phyloP scores from a whole-genome alignment of 2,329 filamentous ascomycete genomes.

The Talaromyces sp. region DNA sequence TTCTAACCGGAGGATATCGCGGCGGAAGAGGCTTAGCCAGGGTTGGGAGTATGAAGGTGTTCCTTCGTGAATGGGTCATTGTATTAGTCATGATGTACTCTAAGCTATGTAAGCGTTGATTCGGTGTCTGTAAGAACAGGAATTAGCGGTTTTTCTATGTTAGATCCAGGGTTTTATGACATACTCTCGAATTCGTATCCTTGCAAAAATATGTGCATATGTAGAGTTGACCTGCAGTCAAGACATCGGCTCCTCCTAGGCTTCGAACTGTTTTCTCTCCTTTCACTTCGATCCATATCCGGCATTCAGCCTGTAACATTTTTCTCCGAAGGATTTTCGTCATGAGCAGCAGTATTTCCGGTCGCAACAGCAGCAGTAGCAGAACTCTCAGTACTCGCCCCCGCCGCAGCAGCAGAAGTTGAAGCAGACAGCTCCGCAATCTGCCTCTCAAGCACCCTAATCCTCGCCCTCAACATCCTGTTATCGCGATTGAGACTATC shows the following conservation, averaged over 20 bases:
- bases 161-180: background rate
- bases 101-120: background rate
- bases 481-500: slow-evolving; percentile 47
- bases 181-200: background rate
- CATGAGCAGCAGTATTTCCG: background rate
- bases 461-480: slow-evolving; percentile 46
- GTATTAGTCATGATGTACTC: background rate
- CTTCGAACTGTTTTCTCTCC: background rate
- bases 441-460: slow-evolving; percentile 42
- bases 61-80: slow-evolving; percentile 40
- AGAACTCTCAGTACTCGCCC: background rate
- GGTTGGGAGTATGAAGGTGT: slow-evolving; percentile 68
- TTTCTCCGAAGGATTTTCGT: background rate
- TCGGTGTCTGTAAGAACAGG: background rate
- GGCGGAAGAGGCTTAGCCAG: slow-evolving; percentile 48
- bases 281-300: background rate
- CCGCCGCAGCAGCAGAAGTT: background rate
- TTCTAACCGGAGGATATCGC: slow-evolving; percentile 54
- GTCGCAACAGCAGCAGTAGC: background rate
- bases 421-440: slow-evolving; percentile 13
- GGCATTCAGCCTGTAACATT: background rate
- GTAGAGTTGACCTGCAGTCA: background rate
- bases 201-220: background rate
- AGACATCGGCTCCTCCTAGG: background rate
- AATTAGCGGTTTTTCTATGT: background rate